These are phyloP conservation scores for Neonectria punicea DNA, from an alignment of 2,329 filamentous ascomycete genomes.

Conservation along the genomic window DNA sequence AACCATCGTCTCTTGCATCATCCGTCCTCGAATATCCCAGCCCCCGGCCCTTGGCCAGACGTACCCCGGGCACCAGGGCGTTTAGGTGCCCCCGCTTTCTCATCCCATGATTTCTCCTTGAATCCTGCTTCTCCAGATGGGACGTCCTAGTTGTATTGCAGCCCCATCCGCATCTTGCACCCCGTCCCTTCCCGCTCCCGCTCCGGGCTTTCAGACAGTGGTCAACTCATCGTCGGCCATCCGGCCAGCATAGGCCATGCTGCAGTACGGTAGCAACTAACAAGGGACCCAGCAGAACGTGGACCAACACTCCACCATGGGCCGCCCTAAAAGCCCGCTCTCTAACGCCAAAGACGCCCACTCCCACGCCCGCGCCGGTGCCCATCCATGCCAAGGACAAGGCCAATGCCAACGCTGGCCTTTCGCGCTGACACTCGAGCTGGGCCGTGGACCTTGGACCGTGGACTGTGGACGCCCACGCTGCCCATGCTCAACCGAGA, in stretches of 20 bases:
- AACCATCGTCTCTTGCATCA: conserved; percentile 40
- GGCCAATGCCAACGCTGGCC: conserved; percentile 17
- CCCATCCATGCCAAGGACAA: conserved; percentile 21
- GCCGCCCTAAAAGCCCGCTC: conserved; percentile 28
- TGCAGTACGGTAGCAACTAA: conserved; percentile 16
- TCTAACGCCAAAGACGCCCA: conserved; percentile 23
- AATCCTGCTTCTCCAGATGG: conserved; percentile 1
- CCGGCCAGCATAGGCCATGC: conserved; percentile 20
- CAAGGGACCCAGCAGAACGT: conserved; percentile 24
- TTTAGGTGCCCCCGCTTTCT: conserved; percentile 22
- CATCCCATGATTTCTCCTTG: conserved; percentile 25
- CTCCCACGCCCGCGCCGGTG: conserved; percentile 4
- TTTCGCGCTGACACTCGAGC: neutral
- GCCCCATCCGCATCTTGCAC: conserved; percentile 13
- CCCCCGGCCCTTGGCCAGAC: conserved; percentile 29
- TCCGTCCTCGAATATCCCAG: conserved; percentile 26
- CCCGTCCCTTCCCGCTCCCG: conserved; percentile 11
- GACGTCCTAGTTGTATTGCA: conserved; percentile 18
- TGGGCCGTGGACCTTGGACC: neutral
- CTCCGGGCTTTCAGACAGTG: conserved; percentile 12
- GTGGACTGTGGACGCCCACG: neutral
- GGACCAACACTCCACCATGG: conserved; percentile 23
- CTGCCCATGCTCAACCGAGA: conserved; percentile 15
- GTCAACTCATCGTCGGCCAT: conserved; percentile 13
- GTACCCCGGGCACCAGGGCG: conserved; percentile 31